Base-by-base conservation (phyloP, 2,329 filamentous ascomycete genomes). In the Diaporthe sp. region DNA sequence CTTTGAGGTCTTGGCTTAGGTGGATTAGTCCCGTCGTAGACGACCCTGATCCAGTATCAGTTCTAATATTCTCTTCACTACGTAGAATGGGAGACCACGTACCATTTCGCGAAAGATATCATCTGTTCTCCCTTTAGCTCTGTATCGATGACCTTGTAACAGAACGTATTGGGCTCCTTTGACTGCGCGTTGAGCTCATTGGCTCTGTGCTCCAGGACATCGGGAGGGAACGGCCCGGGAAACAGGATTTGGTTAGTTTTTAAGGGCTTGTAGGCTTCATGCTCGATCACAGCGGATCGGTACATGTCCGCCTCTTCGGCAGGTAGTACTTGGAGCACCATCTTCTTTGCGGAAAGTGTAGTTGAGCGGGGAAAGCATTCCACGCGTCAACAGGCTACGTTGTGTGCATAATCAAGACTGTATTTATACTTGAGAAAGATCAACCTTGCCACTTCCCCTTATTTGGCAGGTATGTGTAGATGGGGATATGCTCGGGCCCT, bases 301-400 rank as follows among this genome's bases (percentile, higher is more conserved):
- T 74, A 72, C 28, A 83, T 82, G 78, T 87, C 86, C 51, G 80
- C 80, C 57, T 81, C 82, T 8, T 77, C 82, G 25, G 84, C 84
- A 31, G 79, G 78, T 12, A 81, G 78, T 19, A 86, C 77, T 78
- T 82, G 77, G 37, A 87, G 84, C 58, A 83, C 81, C 86, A 87
- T 87, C 10, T 10, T 28, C 25, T 2, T 68, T 8, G 34, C 22
- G 34, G 31, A 9, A 1, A 10, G 3, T 34, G 13, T 17, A 8
- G 13, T 7, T 6, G 31, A 53, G 12, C 0, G 2, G 46, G 46
- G 2, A 2, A 34, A 68, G 31, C 7, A 19, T 8, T 39, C 31
- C 31, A 2, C 2, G 12, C n/a, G 22, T n/a, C 12, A 67, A 5
- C 6, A 51, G 19, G 4, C 44, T 19, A 53, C 22, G 49, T 39